Evolutionary conservation across 768 basidiomycete genomes (phyloP).

Genomic region (Scleroderma citrinum): DNA sequence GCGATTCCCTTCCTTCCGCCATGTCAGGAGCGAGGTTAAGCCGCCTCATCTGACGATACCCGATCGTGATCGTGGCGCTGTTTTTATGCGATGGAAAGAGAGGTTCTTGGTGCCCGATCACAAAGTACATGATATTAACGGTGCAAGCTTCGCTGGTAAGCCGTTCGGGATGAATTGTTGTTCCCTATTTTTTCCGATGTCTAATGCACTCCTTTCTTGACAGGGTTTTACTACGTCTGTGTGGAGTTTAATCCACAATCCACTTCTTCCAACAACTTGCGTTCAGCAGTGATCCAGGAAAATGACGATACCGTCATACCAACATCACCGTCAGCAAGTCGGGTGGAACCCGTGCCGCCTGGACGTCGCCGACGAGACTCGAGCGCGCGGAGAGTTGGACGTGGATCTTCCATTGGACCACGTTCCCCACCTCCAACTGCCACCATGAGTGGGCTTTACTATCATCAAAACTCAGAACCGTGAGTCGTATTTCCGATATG

Average conservation of each 20-base stretch:
- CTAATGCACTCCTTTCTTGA: slow-evolving; percentile 10
- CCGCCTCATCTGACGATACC: slow-evolving; percentile 73
- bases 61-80: slow-evolving; percentile 70
- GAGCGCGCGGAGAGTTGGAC: slow-evolving; percentile 38
- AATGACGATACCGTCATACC: slow-evolving; percentile 20
- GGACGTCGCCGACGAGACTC: slow-evolving; percentile 38
- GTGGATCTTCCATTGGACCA: slow-evolving; percentile 46
- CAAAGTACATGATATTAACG: slow-evolving; percentile 88
- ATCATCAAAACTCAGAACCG: slow-evolving; percentile 91
- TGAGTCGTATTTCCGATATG: slow-evolving; percentile 37
- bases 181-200: slow-evolving; percentile 4
- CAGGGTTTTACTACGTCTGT: slow-evolving; percentile 93
- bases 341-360: slow-evolving; percentile 28
- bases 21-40: slow-evolving; percentile 74
- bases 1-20: slow-evolving; percentile 85
- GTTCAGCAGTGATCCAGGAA: slow-evolving; percentile 29
- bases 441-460: slow-evolving; percentile 88
- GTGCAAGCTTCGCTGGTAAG: slow-evolving; percentile 91
- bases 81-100: slow-evolving; percentile 98
- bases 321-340: slow-evolving; percentile 25
- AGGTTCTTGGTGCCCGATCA: slow-evolving; percentile 94
- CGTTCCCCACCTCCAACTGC: slow-evolving; percentile 47
- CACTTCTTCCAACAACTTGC: slow-evolving; percentile 27
- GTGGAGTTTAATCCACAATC: slow-evolving; percentile 81
- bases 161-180: slow-evolving; percentile 7